Evolutionary conservation across 2,329 filamentous ascomycete genomes (phyloP), one percentile per base, ranked within the genome.

Genomic region (Thielaviopsis euricoi): DNA sequence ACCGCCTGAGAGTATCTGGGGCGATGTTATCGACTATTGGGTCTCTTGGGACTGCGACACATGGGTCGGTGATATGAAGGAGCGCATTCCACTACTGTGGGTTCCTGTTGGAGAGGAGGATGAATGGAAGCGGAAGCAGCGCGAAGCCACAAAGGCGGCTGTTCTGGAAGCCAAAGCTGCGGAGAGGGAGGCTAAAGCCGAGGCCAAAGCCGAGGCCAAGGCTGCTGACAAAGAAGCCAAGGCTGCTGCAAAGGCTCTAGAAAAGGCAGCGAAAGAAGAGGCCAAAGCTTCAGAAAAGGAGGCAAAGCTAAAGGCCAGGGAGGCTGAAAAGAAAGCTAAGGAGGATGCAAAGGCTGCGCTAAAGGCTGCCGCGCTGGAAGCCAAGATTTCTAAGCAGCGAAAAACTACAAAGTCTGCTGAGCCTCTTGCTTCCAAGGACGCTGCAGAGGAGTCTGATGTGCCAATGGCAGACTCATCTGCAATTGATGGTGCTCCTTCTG

Each of bases 21-120:
- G 82, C 0, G 83, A 86, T 57, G 71, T 86, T 0, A 83, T 88
- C 56, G 85, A 88, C 68, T 86, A 83, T 61, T 87, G 83, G 79
- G 76, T 88, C 0, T 76, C 85, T 62, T 86, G 83, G 83, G 84
- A 87, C 64, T 87, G 84, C 60, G 85, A 88, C 63, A 79, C 79
- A 3, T 88, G 84, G 84, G 83, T 87, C 0, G 68, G 74, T 10
- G 81, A 86, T 64, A 66, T 87, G 57, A 79, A 77, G 61, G 68
- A 70, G 55, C 76, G 79, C 56, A 76, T 82, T 58, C 77, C 80
- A 1, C 74, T 76, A 53, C 70, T 85, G 3, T 85, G 81, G 81
- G 69, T 79, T 58, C 75, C 75, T 0, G 73, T 74, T 0, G 73
- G 71, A 0, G 67, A 72, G 6, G 67, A 70, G 23, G 73, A 75